Percentiles rank a stretch among this genome's conserved stretches.
Conservation (phyloP, 73 alveolate genomes). For the Blepharisma stoltei region DNA sequence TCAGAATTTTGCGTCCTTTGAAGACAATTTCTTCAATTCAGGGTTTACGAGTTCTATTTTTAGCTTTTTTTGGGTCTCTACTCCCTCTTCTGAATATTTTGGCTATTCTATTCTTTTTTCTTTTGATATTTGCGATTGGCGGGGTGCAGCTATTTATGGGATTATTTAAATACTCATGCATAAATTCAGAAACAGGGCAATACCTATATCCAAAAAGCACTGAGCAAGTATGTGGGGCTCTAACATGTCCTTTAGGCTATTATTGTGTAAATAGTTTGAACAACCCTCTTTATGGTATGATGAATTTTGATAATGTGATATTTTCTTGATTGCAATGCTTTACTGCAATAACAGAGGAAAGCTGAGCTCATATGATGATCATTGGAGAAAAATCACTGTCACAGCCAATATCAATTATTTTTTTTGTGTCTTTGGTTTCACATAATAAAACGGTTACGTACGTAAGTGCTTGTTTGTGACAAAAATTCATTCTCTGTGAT, state of each 20-base stretch:
- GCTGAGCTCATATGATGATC: conserved; percentile 76
- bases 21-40: conserved; percentile 43
- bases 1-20: conserved; percentile 53
- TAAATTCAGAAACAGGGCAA: conserved; percentile 53
- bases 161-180: conserved; percentile 73
- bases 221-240: conserved; percentile 49
- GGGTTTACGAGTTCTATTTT: conserved; percentile 45
- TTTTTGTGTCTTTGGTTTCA: conserved; percentile 27
- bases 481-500: no score
- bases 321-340: conserved; percentile 66
- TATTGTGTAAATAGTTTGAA: conserved; percentile 41
- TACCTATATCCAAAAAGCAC: neutral
- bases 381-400: conserved; percentile 54
- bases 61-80: conserved; percentile 41
- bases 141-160: conserved; percentile 93
- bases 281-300: conserved; percentile 41
- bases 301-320: conserved; percentile 48
- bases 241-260: conserved; percentile 30
- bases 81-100: conserved; percentile 57
- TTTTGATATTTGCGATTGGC: conserved; percentile 90
- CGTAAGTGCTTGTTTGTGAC: no score
- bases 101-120: conserved; percentile 82
- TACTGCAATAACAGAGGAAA: conserved; percentile 79
- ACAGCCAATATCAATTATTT: neutral
- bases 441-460: no score